Conservation (phyloP, 768 basidiomycete genomes). For the Kwoniella dejecticola region DNA sequence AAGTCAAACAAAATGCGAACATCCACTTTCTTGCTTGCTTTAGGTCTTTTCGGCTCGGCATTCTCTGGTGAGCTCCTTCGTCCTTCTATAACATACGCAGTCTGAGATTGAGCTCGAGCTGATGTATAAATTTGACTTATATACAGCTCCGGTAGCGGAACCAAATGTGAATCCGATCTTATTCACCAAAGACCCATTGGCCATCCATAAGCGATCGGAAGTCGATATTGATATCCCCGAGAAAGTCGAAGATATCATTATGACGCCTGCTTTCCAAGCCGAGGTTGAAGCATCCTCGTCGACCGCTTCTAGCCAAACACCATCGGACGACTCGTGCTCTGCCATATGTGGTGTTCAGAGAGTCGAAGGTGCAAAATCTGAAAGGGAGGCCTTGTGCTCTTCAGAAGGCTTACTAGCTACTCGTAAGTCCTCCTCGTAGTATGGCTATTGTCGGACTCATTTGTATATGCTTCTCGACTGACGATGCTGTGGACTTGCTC, state of each 20-base stretch:
- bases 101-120: not conserved
- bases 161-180: conserved; percentile 12
- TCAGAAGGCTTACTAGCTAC: conserved; percentile 35
- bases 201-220: conserved; percentile 30
- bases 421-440: conserved; percentile 41
- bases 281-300: conserved; percentile 11
- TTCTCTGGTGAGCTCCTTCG: conserved; percentile 25
- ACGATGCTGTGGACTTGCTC: too few relatives aligned
- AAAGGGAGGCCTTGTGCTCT: conserved; percentile 42
- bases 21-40: conserved; percentile 24
- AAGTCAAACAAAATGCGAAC: conserved; percentile 27
- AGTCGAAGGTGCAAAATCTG: conserved; percentile 36
- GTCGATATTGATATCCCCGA: conserved; percentile 4
- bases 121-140: too few relatives aligned
- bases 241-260: not conserved
- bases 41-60: conserved; percentile 25
- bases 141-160: not conserved
- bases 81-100: not conserved
- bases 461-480: too few relatives aligned
- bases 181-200: conserved; percentile 35
- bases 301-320: not conserved
- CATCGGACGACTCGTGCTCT: conserved; percentile 21
- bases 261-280: conserved; percentile 13
- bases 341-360: conserved; percentile 27
- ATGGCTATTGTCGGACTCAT: too few relatives aligned